Evolutionary conservation across 768 basidiomycete species (phyloP), one percentile per base, ranked within the genome.

Genomic region (Clavulina sp.): DNA sequence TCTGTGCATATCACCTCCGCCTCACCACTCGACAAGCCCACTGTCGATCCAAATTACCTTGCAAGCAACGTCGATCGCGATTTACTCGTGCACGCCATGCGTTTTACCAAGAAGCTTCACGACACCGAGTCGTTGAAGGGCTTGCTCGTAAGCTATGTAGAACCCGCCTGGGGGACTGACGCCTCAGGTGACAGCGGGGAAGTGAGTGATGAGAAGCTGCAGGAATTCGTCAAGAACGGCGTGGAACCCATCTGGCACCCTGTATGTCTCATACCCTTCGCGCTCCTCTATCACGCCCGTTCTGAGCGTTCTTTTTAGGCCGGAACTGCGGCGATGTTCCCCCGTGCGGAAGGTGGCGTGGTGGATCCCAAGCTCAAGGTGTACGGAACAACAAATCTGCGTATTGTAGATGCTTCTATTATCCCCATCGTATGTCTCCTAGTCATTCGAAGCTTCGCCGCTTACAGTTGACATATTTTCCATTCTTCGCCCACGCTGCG

Each of bases 21-120:
- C 19, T 44, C 54, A 24, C 53, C 52, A 5, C 23, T 30, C 4
- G n/a, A 7, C 13, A 54, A 29, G n/a, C 54, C 54, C 24, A 46
- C 24, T n/a, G 50, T 55, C 16, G 54, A 54, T 34, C 54, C 54
- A 18, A n/a, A 28, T 13, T 54, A 55, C 34, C 46, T 55, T 21
- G 29, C 41, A 5, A 55, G 49, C 41, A 38, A 44, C 19, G 53
- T 49, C n/a, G 54, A 55, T 26, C 41, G 55, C 19, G 56, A 54
- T 16, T 21, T 54, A 31, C 31, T 54, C 53, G 38, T 46, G 16
- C 43, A 53, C 7, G 53, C 51, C 34, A 40, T 54, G 4, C 33
- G 51, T 4, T 54, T 54, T 24, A 47, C 51, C 7, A 34, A 30
- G 5, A 53, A 43, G 30, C 19, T 54, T 19, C 30, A 31, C 19